Base-by-base conservation (phyloP, 441 rosid species). In the Gossypium schwendimanii region DNA sequence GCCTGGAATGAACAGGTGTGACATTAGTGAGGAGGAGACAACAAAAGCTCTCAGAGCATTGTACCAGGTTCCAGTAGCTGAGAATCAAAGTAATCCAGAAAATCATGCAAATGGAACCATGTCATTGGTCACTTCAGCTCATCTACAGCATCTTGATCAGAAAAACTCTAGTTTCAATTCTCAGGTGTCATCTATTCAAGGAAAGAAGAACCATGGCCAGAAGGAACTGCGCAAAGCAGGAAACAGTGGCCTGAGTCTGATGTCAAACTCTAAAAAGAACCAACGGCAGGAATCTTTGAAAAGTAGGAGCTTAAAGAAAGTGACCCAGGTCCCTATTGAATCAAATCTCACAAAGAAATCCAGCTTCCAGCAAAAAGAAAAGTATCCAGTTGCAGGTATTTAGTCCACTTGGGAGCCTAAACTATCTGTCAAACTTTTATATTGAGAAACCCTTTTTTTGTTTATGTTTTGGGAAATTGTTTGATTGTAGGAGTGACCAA, bases 1-100 rank as follows among this genome's bases (percentile, higher is more conserved):
- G 84, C 97, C 91, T 82, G 77, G 84, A 80, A 88, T 86, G 96
- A 88, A 91, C 76, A 81, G 77, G 23, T 91, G 98, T 78, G 83
- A 79, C 63, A 31, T 92, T 78, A 85, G 87, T 41, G 85, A 84
- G 84, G 92, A 90, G 24, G 90, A 83, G 75, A 94, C 97, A 49
- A 89, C 77, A 54, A 78, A 81, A 53, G 87, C 94, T 76, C 54
- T 87, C 9, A 44, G 28, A 70, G 84, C 80, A 26, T 57, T 69
- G 54, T 69, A 49, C 80, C 85, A 73, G 21, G 23, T 67, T 59
- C 83, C 73, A 4, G 70, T 63, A 72, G 45, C 76, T 39, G 82
- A 67, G 45, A 63, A 70, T 78, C 83, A 70, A 50, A 75, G 62
- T 82, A 72, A 60, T 12, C 24, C 69, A 63, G 82, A 70, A 45